Percentiles rank a stretch among this genome's conserved stretches.
Evolutionary conservation across 164 flowering plant species (phyloP).

Genomic region (Kalanchoe fedtschenkoi): DNA sequence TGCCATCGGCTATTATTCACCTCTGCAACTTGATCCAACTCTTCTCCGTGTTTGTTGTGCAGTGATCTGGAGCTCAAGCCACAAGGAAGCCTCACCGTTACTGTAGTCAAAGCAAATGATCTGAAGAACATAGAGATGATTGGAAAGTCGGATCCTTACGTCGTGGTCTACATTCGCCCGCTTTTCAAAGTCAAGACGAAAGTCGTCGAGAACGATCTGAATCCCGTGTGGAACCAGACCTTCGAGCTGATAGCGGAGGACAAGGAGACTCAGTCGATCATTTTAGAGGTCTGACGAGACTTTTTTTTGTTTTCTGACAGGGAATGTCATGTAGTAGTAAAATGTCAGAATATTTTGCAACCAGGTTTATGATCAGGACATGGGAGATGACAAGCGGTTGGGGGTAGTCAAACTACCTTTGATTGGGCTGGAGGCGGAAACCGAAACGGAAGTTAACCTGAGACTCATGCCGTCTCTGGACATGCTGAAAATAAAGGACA

Average conservation of each 20-base stretch:
- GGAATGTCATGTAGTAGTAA: not conserved
- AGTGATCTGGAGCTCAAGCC: constrained; percentile 97
- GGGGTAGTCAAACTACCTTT: constrained; percentile 68
- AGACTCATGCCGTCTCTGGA: constrained; percentile 73
- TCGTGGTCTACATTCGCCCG: constrained; percentile 58
- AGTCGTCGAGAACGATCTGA: constrained; percentile 66
- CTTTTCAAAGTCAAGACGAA: constrained; percentile 72
- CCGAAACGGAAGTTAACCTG: constrained; percentile 45
- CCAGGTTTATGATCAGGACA: constrained; percentile 82
- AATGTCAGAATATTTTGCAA: not conserved
- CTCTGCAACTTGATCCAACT: not conserved
- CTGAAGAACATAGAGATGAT: too few relatives aligned
- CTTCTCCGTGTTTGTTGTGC: constrained; percentile 21
- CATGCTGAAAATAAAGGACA: constrained; percentile 77
- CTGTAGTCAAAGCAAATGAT: constrained; percentile 56
- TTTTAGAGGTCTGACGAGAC: constrained; percentile 52
- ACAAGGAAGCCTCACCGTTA: constrained; percentile 63
- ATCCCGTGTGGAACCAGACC: constrained; percentile 82
- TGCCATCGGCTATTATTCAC: not conserved
- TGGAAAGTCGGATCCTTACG: constrained; percentile 97
- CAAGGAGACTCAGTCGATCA: constrained; percentile 80
- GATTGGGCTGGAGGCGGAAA: constrained; percentile 47
- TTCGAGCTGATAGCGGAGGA: constrained; percentile 90
- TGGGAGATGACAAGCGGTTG: constrained; percentile 76
- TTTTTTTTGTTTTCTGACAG: not conserved